Base-by-base conservation (phyloP, 2,329 filamentous ascomycete genomes). In the Myrmaecium sp. region DNA sequence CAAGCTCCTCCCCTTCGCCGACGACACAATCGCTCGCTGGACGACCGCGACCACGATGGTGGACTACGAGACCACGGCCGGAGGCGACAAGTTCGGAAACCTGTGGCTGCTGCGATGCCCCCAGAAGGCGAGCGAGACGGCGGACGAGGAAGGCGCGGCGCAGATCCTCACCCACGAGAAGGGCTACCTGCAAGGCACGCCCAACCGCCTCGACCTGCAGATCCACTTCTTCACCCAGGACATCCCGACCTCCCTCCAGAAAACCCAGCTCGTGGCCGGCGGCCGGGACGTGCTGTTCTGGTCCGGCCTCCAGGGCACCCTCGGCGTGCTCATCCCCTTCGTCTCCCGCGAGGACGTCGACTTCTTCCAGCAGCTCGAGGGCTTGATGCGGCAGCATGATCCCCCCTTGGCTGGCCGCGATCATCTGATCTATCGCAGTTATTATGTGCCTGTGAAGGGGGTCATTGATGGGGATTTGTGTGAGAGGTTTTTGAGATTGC, bases 41-140 rank as follows among this genome's bases (percentile, higher is more conserved):
- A 92, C 82, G 2, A 92, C 82, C 1, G 79, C 79, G 38, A 77
- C 79, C 1, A 69, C 83, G 3, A 93, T 98, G 82, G 74, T 95
- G 2, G 89, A 99, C 54, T 99, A 98, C 51, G 89, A 98, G 49
- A 92, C 89, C 1, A 73, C 80, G 14, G 84, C 83, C 3, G 89
- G 86, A 18, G 86, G 86, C 18, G 89, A 99, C 58, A 95, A 94
- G 47, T 99, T 98, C 38, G 91, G 89, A 33, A 98, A 98, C 42
- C 55, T 98, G 10, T 98, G 83, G 74, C 69, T 98, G 23, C 64
- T 98, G 16, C 77, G 89, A 25, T 89, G 80, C 42, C 83, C 86
- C 0, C 62, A 74, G 33, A 89, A 92, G 49, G 74, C 76, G 5
- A 92, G 81, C 19, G 75, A 83, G 37, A 81, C 91, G 47, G 78